A percentile compares a stretch with the other conserved stretches of the same genome.
Conservation (phyloP, 495 filamentous ascomycete species). For the Penicillium coffeae region DNA sequence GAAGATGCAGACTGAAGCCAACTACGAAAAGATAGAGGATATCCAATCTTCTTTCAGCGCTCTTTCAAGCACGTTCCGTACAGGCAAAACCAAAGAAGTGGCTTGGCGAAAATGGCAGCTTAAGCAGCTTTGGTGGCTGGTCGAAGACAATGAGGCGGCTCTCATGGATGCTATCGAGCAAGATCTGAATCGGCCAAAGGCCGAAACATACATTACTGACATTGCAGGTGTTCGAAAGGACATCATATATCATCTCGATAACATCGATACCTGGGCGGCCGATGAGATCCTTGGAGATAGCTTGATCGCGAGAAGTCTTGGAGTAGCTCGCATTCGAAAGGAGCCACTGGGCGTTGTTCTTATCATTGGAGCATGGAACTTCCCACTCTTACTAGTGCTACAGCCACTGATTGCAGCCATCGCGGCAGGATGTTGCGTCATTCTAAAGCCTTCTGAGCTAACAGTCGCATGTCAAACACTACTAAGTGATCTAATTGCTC, state of each 20-base stretch:
- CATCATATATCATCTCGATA: conserved; percentile 61
- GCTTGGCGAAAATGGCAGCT: not conserved
- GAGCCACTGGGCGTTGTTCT: conserved; percentile 53
- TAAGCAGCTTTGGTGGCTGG: not conserved
- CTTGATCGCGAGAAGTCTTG: not conserved
- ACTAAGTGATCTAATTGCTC: not conserved
- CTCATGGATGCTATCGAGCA: not conserved
- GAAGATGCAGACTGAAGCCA: not conserved
- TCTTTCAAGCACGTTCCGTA: not conserved
- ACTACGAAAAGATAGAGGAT: not conserved
- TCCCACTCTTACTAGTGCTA: conserved; percentile 67
- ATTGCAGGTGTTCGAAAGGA: conserved; percentile 34
- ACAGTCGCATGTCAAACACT: not conserved
- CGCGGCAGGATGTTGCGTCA: not conserved
- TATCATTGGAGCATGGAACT: conserved; percentile 86
- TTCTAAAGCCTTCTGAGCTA: not conserved
- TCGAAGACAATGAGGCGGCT: not conserved
- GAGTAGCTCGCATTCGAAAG: not conserved
- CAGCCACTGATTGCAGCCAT: conserved; percentile 80
- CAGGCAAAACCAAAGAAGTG: not conserved
- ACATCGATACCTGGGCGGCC: conserved; percentile 61
- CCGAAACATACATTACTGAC: conserved; percentile 1
- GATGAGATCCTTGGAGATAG: not conserved
- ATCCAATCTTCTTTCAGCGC: not conserved
- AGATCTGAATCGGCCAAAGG: not conserved